These are phyloP conservation scores for Claviceps sp. DNA, from an alignment of 2,329 filamentous ascomycete species.

Conservation along the genomic window DNA sequence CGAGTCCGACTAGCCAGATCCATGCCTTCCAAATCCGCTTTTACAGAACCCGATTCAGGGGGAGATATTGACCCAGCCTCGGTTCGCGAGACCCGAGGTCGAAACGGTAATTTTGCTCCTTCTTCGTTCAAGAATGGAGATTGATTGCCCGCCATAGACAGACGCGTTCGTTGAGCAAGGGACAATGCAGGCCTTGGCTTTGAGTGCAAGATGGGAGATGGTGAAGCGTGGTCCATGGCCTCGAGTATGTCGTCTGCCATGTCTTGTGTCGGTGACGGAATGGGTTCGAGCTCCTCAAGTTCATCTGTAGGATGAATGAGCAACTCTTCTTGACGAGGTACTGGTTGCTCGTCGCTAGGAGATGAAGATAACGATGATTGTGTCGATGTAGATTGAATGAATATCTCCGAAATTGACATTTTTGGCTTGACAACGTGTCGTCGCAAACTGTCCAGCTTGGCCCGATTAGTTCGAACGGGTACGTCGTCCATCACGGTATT, in stretches of 20 bases:
- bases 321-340: not conserved
- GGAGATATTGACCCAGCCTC: not conserved
- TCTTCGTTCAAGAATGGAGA: slow-evolving; percentile 20
- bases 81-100: slow-evolving; percentile 3
- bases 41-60: not conserved
- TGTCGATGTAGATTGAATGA: slow-evolving; percentile 3
- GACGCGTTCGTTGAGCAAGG: slow-evolving; percentile 64
- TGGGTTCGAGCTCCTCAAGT: not conserved
- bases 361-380: not conserved
- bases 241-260: slow-evolving; percentile 43
- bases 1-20: slow-evolving; percentile 45
- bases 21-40: slow-evolving; percentile 15
- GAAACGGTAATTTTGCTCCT: slow-evolving; percentile 11
- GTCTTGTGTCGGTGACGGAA: slow-evolving; percentile 31
- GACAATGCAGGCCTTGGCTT: slow-evolving; percentile 44
- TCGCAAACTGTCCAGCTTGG: slow-evolving; percentile 10
- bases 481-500: slow-evolving; percentile 8
- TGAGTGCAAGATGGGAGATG: slow-evolving; percentile 38
- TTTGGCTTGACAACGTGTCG: slow-evolving; percentile 16
- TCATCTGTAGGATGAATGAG: not conserved
- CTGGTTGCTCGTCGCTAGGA: not conserved
- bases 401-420: slow-evolving; percentile 12
- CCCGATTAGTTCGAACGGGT: slow-evolving; percentile 14
- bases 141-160: slow-evolving; percentile 60
- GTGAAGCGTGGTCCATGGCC: slow-evolving; percentile 40